Conservation (phyloP, 805 yeast genomes). For the Lipomyces oligophaga region DNA sequence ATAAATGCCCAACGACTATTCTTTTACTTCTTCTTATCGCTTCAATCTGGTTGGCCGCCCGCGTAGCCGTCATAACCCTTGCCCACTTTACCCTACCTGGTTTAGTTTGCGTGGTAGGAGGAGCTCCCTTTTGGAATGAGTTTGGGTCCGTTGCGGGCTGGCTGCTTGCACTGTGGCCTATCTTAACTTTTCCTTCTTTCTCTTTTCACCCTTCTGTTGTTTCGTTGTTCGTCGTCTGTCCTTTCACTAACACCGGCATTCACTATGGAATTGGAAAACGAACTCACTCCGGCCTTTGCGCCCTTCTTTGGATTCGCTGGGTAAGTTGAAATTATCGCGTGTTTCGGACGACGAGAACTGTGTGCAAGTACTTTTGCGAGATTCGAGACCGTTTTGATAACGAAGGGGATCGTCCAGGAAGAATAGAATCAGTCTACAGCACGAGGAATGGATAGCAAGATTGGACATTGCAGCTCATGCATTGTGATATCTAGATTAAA, state of each 20-base stretch:
- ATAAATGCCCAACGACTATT: too few species aligned
- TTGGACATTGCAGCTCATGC: too few species aligned
- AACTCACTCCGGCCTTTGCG: conserved; percentile 84
- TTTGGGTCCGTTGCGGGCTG: conserved; percentile 1
- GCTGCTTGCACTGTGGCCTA: not conserved
- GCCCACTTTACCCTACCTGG: not conserved
- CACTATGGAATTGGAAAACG: conserved; percentile 40
- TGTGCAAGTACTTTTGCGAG: too few species aligned
- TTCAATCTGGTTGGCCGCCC: conserved; percentile 18
- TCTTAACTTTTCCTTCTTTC: conserved; percentile 2
- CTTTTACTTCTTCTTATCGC: too few species aligned
- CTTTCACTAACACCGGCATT: not conserved
- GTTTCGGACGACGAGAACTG: not conserved
- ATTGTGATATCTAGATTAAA: too few species aligned
- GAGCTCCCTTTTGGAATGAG: not conserved
- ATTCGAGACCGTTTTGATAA: too few species aligned
- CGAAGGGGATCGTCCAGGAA: too few species aligned
- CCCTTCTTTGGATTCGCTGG: conserved; percentile 98
- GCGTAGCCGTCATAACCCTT: not conserved
- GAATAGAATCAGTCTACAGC: too few species aligned
- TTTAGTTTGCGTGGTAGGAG: too few species aligned
- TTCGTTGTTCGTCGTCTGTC: not conserved
- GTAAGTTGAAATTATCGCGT: conserved; percentile 36
- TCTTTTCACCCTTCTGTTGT: not conserved
- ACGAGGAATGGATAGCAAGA: too few species aligned